These are phyloP conservation scores for Rubia tinctorum DNA, from an alignment of 305 asterid species.

Conservation along the genomic window DNA sequence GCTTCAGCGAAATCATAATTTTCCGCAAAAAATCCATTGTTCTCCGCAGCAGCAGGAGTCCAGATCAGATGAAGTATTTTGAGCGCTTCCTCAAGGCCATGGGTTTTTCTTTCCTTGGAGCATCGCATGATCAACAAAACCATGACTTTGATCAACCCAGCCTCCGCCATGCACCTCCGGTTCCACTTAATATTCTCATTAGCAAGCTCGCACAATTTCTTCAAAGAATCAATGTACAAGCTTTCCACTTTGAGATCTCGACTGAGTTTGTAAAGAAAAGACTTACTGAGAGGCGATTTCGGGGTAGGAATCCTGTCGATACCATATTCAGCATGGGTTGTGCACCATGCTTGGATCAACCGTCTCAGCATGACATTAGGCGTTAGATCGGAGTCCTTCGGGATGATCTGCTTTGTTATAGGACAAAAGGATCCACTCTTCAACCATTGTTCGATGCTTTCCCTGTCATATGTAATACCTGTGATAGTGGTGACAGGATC, in stretches of 20 bases:
- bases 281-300: constrained; percentile 43
- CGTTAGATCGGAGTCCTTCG: constrained; percentile 48
- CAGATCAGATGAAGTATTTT: constrained; percentile 49
- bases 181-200: constrained; percentile 41
- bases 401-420: constrained; percentile 60
- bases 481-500: constrained; percentile 86
- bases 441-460: constrained; percentile 73
- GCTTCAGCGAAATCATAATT: constrained; percentile 39
- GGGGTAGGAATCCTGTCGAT: constrained; percentile 73
- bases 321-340: constrained; percentile 47
- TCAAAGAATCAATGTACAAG: constrained; percentile 27
- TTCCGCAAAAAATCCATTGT: constrained; percentile 36
- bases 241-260: constrained; percentile 32
- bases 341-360: constrained; percentile 81
- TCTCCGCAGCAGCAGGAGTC: constrained; percentile 39
- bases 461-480: constrained; percentile 90
- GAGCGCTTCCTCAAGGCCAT: constrained; percentile 52
- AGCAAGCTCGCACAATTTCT: constrained; percentile 41
- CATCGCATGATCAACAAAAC: constrained; percentile 33
- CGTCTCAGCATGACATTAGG: constrained; percentile 87
- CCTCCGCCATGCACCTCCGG: constrained; percentile 51
- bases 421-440: constrained; percentile 57
- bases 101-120: constrained; percentile 24
- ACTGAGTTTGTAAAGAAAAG: constrained; percentile 42
- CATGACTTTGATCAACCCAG: constrained; percentile 49